Evolutionary conservation across 2,329 filamentous ascomycete genomes (phyloP).

Genomic region (Saccharata proteae): DNA sequence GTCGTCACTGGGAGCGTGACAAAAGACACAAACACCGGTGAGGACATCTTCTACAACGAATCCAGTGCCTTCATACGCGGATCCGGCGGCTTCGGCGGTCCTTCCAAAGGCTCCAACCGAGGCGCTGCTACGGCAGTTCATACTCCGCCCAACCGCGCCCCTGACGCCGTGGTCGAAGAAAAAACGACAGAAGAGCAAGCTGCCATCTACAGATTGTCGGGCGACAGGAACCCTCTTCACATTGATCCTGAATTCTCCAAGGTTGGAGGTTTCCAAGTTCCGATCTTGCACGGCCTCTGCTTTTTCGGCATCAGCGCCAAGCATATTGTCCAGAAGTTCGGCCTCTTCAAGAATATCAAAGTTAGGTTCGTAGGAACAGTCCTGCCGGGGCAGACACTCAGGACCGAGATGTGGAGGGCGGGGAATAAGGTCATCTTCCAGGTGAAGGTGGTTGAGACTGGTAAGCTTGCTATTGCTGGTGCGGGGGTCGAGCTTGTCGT

Average conservation of each 20-base stretch:
- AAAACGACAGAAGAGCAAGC: slow-evolving; percentile 84
- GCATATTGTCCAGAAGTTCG: slow-evolving; percentile 75
- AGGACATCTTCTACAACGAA: slow-evolving; percentile 96
- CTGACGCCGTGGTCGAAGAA: slow-evolving; percentile 75
- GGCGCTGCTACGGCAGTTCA: slow-evolving; percentile 63
- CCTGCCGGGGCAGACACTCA: slow-evolving; percentile 72
- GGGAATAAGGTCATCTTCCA: slow-evolving; percentile 66
- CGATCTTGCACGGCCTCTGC: slow-evolving; percentile 95
- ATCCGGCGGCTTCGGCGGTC: slow-evolving; percentile 79
- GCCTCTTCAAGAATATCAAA: slow-evolving; percentile 79
- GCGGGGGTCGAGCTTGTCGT: slow-evolving; percentile 64
- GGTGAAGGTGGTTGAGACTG: slow-evolving; percentile 81
- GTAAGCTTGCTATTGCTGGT: slow-evolving; percentile 73
- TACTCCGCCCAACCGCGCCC: slow-evolving; percentile 60
- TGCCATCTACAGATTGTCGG: slow-evolving; percentile 81
- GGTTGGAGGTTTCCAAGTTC: slow-evolving; percentile 85
- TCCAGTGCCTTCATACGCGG: slow-evolving; percentile 85
- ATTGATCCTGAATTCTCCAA: slow-evolving; percentile 91
- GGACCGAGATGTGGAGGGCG: slow-evolving; percentile 93
- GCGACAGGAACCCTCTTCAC: slow-evolving; percentile 93
- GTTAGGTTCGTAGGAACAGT: slow-evolving; percentile 82
- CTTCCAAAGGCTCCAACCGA: slow-evolving; percentile 44
- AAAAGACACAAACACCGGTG: slow-evolving; percentile 70
- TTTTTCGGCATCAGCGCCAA: slow-evolving; percentile 87
- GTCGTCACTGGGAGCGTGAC: slow-evolving; percentile 72